Evolutionary conservation across 1,139 yeast genomes (phyloP), one percentile per base, ranked within the genome.

Genomic region (Geotrichum cucujoidarum): DNA sequence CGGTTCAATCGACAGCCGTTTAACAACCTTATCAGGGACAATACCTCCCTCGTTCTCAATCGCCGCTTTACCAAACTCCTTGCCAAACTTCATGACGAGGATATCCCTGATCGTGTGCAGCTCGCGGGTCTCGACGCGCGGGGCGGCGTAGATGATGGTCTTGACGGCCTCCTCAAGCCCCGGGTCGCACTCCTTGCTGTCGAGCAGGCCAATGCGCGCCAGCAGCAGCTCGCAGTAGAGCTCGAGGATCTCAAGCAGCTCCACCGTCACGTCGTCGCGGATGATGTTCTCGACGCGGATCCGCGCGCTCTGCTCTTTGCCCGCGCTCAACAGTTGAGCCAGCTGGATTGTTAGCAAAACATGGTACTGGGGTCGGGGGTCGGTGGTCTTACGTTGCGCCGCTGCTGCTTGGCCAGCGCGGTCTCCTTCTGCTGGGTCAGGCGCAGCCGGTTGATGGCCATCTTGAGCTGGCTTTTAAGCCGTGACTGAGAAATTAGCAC

Each of bases 221-320:
- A 86, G 74, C 16, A 88, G 66, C 20, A 90, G 69, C 64, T 90
- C 96, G 61, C 96, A 84, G 63, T 88, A 87, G 22, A 90, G 71
- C 65, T 88, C 95, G 44, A 89, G 67, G 41, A 78, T 77, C 65
- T 90, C 97, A 50, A 88, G 72, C 20, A 90, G 69, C 64, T 90
- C 97, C 20, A 86, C 78, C 60, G 83, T 80, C 41, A 87, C 79
- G 61, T 90, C 97, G 58, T 87, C 95, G 31, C 92, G 76, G 24
- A 90, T 86, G 51, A 89, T 78, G 59, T 86, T 85, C 58, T 89
- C 96, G 2, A 88, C 95, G 46, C 95, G 70, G 51, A 89, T 88
- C 52, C 77, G 76, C 18, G 96, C 96, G 59, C 90, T 85, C 48
- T 83, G 81, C 55, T 87, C 92, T 61, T 86, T 87, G 4, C 90